Evolutionary conservation across 371 early-diverging fungal species (phyloP), one percentile per base, ranked within the genome.

Genomic region (Blastocladiella emersonii): DNA sequence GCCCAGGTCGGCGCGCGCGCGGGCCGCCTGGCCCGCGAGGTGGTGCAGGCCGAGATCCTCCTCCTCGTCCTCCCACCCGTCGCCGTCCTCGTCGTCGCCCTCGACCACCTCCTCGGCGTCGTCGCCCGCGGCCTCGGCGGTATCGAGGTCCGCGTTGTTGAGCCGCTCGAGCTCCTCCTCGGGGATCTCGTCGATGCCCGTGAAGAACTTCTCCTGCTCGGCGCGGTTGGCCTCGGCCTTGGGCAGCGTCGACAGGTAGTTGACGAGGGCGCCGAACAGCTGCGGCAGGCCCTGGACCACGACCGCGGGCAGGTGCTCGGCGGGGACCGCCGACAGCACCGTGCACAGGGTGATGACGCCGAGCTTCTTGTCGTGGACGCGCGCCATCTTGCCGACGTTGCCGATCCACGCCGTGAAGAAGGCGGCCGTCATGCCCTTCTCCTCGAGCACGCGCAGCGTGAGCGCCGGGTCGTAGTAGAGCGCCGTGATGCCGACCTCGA

Each of bases 301-400:
- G 12, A 83, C 68, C 0, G 77, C 66, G 12, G 95, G 94, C 15
- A 92, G 69, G 63, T 82, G 78, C 4, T 79, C 84, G 23, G 74
- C 65, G 4, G 92, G 88, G 1, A 90, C 72, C 17, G 76, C 76
- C 43, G 93, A 64, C 25, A 95, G 65, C n/a, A n/a, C n/a, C 0
- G 89, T 70, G 61, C 85, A 86, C 35, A 94, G 70, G 0, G 92
- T 81, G 44, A 90, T 69, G 55, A 95, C 88, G 15, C 80, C 79
- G 21, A 94, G 79, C 75, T 89, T 90, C 80, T 91, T 93, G 76
- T 95, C 96, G 68, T 93, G 91, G 8, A 95, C 95, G 59, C 93
- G 78, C 56, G 57, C 63, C 35, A 15, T 89, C 63, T 79, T 76
- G 49, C 78, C 79, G 32, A 90, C 65, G 45, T 78, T 77, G 49